These are phyloP conservation scores for Hemerocallis citrina DNA, from an alignment of 106 monocot genomes.

Conservation along the genomic window DNA sequence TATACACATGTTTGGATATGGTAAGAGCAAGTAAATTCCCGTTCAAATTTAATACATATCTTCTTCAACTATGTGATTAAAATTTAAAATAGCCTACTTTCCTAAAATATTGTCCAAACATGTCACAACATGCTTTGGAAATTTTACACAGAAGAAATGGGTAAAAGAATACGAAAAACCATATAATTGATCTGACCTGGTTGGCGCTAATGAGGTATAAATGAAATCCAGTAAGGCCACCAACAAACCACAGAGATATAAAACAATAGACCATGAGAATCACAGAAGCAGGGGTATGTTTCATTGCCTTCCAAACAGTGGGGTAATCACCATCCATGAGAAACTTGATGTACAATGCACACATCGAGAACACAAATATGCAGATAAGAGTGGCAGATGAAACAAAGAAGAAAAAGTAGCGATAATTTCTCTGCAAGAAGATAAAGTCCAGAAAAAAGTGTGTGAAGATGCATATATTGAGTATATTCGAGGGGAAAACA, in stretches of 20 bases:
- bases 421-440: conserved; percentile 74
- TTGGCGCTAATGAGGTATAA: conserved; percentile 88
- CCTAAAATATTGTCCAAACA: too few species aligned
- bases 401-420: conserved; percentile 90
- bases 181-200: conserved; percentile 42
- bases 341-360: conserved; percentile 82
- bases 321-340: conserved; percentile 85
- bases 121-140: too few species aligned
- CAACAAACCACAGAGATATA: conserved; percentile 89
- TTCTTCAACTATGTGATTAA: too few species aligned
- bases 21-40: too few species aligned
- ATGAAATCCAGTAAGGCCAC: conserved; percentile 95
- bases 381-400: conserved; percentile 78
- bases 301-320: conserved; percentile 93
- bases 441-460: too few species aligned
- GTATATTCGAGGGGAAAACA: too few species aligned
- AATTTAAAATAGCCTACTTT: too few species aligned
- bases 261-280: conserved; percentile 78
- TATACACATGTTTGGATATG: too few species aligned
- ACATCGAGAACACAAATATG: conserved; percentile 87
- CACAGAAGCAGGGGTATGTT: conserved; percentile 68
- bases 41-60: too few species aligned
- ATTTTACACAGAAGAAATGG: too few species aligned
- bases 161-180: not conserved
- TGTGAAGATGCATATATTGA: too few species aligned